These are phyloP conservation scores for Tricholoma sp. DNA, from an alignment of 768 basidiomycete species.

Conservation along the genomic window DNA sequence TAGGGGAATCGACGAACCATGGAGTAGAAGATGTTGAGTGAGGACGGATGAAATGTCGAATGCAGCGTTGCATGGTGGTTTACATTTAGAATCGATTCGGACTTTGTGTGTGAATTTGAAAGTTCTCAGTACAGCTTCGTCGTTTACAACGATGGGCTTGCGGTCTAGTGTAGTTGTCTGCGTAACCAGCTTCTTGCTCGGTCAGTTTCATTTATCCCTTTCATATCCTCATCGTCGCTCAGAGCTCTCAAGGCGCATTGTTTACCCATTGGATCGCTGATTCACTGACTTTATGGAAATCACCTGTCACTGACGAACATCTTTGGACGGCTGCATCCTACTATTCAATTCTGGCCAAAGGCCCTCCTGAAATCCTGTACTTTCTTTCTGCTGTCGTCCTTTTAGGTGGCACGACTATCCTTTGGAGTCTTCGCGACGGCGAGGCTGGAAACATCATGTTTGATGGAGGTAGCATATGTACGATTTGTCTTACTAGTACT, in stretches of 20 bases:
- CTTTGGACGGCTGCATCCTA: constrained; percentile 81
- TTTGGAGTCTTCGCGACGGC: constrained; percentile 76
- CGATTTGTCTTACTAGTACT: constrained; percentile 23
- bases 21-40: constrained; percentile 26
- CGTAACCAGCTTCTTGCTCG: constrained; percentile 76
- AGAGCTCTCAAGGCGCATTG: constrained; percentile 49
- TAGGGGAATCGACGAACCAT: constrained; percentile 62
- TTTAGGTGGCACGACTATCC: constrained; percentile 60
- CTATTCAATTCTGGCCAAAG: constrained; percentile 72
- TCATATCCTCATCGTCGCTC: background rate
- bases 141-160: constrained; percentile 50
- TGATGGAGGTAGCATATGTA: constrained; percentile 85
- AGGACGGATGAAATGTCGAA: background rate
- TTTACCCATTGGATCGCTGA: constrained; percentile 95
- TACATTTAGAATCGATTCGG: constrained; percentile 9
- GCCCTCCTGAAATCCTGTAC: constrained; percentile 52
- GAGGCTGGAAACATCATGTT: constrained; percentile 87
- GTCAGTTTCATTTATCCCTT: constrained; percentile 31
- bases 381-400: constrained; percentile 50
- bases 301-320: constrained; percentile 78
- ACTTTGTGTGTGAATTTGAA: background rate
- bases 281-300: constrained; percentile 85
- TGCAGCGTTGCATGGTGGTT: constrained; percentile 12
- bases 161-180: constrained; percentile 72
- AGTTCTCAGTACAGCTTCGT: background rate